phyloP scores from a whole-genome alignment of 768 basidiomycete genomes.

The Trametes cinnabarina region DNA sequence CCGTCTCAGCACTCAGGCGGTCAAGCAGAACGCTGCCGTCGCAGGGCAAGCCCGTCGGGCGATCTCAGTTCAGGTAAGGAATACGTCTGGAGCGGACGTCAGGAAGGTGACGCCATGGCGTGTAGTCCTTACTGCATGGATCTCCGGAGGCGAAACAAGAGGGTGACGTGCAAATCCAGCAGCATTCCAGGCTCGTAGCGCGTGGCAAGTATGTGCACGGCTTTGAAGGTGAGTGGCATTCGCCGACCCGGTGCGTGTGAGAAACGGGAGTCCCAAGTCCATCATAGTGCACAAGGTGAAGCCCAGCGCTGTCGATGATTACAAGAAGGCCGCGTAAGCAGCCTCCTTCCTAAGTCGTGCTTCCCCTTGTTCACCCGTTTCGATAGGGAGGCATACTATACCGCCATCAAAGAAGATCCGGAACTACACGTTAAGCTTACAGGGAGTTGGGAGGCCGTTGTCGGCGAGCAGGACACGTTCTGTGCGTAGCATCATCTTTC shows the following conservation, averaged over 20 bases:
- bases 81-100: constrained; percentile 21
- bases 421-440: constrained; percentile 82
- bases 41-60: constrained; percentile 20
- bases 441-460: constrained; percentile 88
- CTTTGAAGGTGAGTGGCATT: constrained; percentile 65
- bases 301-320: constrained; percentile 76
- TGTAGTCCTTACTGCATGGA: constrained; percentile 87
- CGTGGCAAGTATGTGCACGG: constrained; percentile 93
- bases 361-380: constrained; percentile 4
- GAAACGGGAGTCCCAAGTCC: not conserved
- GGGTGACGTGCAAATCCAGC: constrained; percentile 70
- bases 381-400: constrained; percentile 78
- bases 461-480: constrained; percentile 90
- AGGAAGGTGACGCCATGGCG: constrained; percentile 19
- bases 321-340: constrained; percentile 84
- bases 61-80: constrained; percentile 35
- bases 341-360: not conserved
- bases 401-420: constrained; percentile 70
- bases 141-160: constrained; percentile 85
- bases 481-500: constrained; percentile 36
- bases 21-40: constrained; percentile 17
- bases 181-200: constrained; percentile 87
- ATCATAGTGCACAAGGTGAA: constrained; percentile 79
- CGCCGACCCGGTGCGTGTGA: not conserved
- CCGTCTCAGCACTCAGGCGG: constrained; percentile 19